phyloP scores from a whole-genome alignment of 805 yeast genomes.

The baker's yeast (Saccharomyces cerevisiae) region DNA sequence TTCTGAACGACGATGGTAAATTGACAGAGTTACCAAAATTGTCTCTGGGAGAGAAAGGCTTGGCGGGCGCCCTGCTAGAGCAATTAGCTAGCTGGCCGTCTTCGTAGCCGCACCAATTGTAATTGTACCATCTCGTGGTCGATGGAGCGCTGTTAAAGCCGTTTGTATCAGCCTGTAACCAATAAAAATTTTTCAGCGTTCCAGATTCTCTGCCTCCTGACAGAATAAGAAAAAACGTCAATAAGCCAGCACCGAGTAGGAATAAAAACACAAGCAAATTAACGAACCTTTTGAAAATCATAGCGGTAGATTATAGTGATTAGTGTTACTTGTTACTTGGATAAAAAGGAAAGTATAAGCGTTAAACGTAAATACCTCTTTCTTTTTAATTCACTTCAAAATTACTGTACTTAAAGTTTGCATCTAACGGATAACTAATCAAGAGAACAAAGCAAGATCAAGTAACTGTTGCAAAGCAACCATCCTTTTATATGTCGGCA shows the following conservation, averaged over 20 bases:
- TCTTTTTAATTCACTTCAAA: not conserved
- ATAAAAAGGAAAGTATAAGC: not conserved
- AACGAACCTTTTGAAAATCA: conserved; percentile 25
- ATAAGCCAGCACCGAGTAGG: conserved; percentile 40
- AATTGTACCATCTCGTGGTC: conserved; percentile 72
- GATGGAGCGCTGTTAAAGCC: conserved; percentile 36
- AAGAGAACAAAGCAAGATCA: not conserved
- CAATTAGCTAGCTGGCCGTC: conserved; percentile 45
- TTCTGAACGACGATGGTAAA: conserved; percentile 47
- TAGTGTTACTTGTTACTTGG: not conserved
- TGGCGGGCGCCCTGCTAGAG: conserved; percentile 56
- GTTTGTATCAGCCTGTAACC: conserved; percentile 70
- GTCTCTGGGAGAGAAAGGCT: conserved; percentile 72
- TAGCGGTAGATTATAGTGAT: conserved; percentile 1
- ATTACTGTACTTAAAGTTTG: not conserved
- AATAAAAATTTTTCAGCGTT: conserved; percentile 60
- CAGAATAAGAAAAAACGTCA: conserved; percentile 55
- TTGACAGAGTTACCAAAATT: conserved; percentile 51
- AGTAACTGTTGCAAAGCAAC: not conserved
- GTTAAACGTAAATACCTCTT: not conserved
- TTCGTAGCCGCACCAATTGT: conserved; percentile 46
- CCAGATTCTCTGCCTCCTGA: conserved; percentile 51
- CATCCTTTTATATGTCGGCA: not conserved
- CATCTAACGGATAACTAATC: not conserved
- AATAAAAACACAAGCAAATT: conserved; percentile 28